Percentiles rank a stretch among this genome's conserved stretches.
phyloP scores from a whole-genome alignment of 495 filamentous ascomycete genomes.

The Talaromyces trachyspermus region DNA sequence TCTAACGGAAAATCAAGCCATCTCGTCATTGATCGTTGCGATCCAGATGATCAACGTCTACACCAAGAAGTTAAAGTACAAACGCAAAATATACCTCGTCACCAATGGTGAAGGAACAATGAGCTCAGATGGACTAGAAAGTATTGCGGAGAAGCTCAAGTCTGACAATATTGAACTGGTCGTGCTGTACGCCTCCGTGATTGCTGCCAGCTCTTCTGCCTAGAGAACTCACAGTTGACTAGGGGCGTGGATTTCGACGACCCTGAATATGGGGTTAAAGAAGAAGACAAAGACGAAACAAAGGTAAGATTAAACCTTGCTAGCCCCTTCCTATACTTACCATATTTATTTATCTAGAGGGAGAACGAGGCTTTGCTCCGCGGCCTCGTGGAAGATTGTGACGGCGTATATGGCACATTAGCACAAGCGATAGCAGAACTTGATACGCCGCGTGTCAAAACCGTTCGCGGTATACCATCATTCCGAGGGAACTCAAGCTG shows the following conservation, averaged over 20 bases:
- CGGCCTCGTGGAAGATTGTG: slow-evolving; percentile 52
- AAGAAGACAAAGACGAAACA: slow-evolving; percentile 70
- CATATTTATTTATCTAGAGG: slow-evolving; percentile 32
- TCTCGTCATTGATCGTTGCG: slow-evolving; percentile 80
- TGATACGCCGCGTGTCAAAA: slow-evolving; percentile 70
- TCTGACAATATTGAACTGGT: slow-evolving; percentile 67
- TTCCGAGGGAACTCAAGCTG: slow-evolving; percentile 78
- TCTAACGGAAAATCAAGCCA: slow-evolving; percentile 31
- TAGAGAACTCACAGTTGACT: slow-evolving; percentile 22
- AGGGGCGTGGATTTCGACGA: slow-evolving; percentile 96
- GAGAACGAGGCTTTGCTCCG: slow-evolving; percentile 63
- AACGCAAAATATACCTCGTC: slow-evolving; percentile 70
- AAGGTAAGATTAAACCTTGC: slow-evolving; percentile 46
- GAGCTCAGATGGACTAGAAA: slow-evolving; percentile 53
- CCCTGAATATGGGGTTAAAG: slow-evolving; percentile 80
- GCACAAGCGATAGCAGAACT: slow-evolving; percentile 74
- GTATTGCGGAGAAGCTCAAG: slow-evolving; percentile 65
- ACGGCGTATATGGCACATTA: slow-evolving; percentile 72
- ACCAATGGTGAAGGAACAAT: slow-evolving; percentile 71
- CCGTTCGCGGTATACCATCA: slow-evolving; percentile 58
- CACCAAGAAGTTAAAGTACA: slow-evolving; percentile 87
- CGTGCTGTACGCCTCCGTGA: slow-evolving; percentile 55
- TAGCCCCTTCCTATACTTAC: background rate
- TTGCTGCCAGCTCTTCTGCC: background rate
- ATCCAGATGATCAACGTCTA: slow-evolving; percentile 75